A percentile compares a stretch with the other conserved stretches of the same genome.
Conservation (phyloP, 805 yeast species). For the Cyberlindnera galapagoensis region DNA sequence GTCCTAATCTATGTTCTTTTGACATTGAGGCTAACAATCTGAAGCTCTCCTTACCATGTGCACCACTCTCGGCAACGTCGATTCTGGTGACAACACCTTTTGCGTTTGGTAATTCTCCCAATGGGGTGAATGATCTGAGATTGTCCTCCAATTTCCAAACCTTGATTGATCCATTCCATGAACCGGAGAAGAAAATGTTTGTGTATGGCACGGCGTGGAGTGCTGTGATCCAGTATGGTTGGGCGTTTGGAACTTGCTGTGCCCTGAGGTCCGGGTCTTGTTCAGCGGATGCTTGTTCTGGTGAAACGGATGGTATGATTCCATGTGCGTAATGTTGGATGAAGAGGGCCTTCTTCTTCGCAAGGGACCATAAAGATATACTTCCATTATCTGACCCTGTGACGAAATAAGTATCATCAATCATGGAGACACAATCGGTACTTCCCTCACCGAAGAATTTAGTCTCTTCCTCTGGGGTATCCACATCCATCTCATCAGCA, state of each 20-base stretch:
- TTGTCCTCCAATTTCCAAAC: conserved; percentile 73
- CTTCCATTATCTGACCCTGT: conserved; percentile 96
- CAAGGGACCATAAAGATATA: conserved; percentile 81
- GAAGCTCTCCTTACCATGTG: conserved; percentile 43
- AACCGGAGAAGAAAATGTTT: conserved; percentile 80
- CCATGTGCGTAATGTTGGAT: conserved; percentile 77
- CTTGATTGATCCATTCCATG: conserved; percentile 73
- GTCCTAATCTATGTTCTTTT: conserved; percentile 83
- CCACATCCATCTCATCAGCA: conserved; percentile 25
- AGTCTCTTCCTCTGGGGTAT: conserved; percentile 27
- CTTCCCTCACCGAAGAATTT: conserved; percentile 70
- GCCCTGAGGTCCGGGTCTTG: conserved; percentile 28
- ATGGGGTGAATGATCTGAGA: conserved; percentile 48
- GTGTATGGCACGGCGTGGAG: conserved; percentile 78
- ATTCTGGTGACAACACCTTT: conserved; percentile 68
- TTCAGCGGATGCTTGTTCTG: conserved; percentile 52
- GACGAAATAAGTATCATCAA: conserved; percentile 87
- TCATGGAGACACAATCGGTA: conserved; percentile 83
- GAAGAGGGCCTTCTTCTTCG: conserved; percentile 81
- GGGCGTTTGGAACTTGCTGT: conserved; percentile 58
- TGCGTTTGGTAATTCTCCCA: conserved; percentile 53
- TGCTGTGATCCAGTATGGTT: conserved; percentile 83
- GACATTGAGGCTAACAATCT: conserved; percentile 62
- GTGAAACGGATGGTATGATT: conserved; percentile 38
- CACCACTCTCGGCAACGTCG: conserved; percentile 47